These are phyloP conservation scores for Brassica balearica DNA, from an alignment of 441 rosid species.

Conservation along the genomic window DNA sequence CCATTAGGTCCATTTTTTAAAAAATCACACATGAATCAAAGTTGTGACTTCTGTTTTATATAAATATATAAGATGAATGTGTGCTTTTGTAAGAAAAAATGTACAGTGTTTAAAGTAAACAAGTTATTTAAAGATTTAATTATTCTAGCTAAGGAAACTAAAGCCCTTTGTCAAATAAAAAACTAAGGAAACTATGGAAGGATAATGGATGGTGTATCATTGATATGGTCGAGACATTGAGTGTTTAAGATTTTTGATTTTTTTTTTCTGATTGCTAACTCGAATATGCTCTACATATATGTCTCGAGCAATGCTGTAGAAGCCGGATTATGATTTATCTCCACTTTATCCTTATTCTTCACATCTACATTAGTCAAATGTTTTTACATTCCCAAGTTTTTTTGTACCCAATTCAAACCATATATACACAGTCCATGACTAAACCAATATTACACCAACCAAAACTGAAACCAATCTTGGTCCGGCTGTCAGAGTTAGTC, in stretches of 20 bases:
- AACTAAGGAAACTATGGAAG: neutral
- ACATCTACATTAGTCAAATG: neutral
- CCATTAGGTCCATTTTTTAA: no score
- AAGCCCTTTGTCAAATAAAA: no score
- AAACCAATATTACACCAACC: neutral
- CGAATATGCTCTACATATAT: neutral
- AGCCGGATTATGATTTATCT: slow-evolving; percentile 2
- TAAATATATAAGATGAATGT: neutral
- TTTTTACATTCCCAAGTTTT: neutral
- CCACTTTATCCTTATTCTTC: neutral
- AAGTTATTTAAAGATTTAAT: neutral
- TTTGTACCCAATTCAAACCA: neutral
- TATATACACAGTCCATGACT: neutral
- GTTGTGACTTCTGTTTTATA: no score
- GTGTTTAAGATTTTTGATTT: neutral
- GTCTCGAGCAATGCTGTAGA: slow-evolving; percentile 2
- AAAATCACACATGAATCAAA: no score
- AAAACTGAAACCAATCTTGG: neutral
- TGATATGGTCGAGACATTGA: neutral
- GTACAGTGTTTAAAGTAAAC: neutral
- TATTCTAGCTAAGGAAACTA: neutral
- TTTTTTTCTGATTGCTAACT: neutral
- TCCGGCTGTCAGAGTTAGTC: neutral
- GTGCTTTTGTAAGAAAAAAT: neutral
- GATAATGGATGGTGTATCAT: neutral